phyloP scores from a whole-genome alignment of 2,329 filamentous ascomycete species.

The Penicillium expansum region DNA sequence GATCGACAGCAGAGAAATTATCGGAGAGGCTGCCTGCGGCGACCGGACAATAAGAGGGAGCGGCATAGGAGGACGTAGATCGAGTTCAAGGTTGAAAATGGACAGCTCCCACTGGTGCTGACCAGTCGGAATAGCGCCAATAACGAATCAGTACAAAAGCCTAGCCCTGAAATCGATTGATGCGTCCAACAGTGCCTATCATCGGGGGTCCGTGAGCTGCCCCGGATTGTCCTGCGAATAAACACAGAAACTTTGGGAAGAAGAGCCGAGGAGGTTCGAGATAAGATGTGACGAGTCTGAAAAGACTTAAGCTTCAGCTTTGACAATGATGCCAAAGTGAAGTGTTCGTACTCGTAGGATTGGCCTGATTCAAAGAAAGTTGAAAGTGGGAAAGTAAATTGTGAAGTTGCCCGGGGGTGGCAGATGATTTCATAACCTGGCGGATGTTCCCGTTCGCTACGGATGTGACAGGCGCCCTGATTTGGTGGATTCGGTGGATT shows the following conservation, averaged over 20 bases:
- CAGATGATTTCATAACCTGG: constrained; percentile 21
- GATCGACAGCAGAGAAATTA: constrained; percentile 9
- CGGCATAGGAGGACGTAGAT: constrained; percentile 17
- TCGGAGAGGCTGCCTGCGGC: constrained; percentile 13
- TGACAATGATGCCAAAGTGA: neutral
- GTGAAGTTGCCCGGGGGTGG: neutral
- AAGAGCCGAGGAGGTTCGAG: neutral
- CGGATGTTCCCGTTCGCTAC: neutral
- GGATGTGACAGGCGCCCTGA: neutral
- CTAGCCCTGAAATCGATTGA: neutral
- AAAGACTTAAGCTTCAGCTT: neutral
- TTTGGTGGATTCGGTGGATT: neutral
- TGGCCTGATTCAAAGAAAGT: neutral
- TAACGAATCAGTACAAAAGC: constrained; percentile 1
- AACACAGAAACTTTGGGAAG: neutral
- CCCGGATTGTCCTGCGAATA: constrained; percentile 1
- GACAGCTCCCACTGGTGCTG: constrained; percentile 10
- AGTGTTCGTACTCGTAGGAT: neutral
- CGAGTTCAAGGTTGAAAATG: constrained; percentile 5
- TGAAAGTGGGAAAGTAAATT: neutral
- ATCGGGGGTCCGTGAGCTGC: constrained; percentile 13
- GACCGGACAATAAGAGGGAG: constrained; percentile 15
- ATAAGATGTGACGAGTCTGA: neutral
- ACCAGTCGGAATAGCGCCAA: neutral
- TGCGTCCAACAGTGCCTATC: constrained; percentile 1